These are phyloP conservation scores for Saccharomycopsis babjevae DNA, from an alignment of 805 yeast species.

Conservation along the genomic window DNA sequence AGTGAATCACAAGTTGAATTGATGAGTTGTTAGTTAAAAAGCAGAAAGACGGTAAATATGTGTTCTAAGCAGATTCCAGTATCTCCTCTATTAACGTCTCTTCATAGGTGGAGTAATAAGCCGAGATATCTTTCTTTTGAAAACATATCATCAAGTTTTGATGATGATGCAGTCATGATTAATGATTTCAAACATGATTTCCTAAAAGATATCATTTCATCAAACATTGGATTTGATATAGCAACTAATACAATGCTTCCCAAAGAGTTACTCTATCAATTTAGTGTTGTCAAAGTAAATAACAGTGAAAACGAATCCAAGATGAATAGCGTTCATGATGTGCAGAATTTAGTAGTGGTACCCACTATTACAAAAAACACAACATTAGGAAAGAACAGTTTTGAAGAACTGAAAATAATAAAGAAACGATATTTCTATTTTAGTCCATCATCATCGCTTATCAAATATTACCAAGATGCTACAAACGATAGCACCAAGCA, in stretches of 20 bases:
- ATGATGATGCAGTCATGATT: neutral
- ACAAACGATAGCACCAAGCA: neutral
- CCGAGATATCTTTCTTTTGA: neutral
- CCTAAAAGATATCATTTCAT: neutral
- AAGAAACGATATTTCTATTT: neutral
- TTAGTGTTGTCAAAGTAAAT: neutral
- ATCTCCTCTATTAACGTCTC: neutral
- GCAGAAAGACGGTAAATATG: neutral
- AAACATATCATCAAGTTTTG: neutral
- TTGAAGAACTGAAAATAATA: neutral
- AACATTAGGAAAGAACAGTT: neutral
- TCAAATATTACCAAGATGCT: neutral
- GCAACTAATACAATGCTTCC: neutral
- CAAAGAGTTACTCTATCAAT: neutral
- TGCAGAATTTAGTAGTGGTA: neutral
- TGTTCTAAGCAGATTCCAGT: neutral
- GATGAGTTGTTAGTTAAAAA: neutral
- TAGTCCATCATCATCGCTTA: neutral
- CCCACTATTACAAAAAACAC: neutral
- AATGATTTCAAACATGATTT: neutral
- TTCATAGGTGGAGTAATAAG: slow-evolving; percentile 4
- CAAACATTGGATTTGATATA: neutral
- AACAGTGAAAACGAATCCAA: neutral
- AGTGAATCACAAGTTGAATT: neutral
- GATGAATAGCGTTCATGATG: neutral